Evolutionary conservation across 2,329 filamentous ascomycete species (phyloP).

Genomic region (Plectosphaerella plurivora): DNA sequence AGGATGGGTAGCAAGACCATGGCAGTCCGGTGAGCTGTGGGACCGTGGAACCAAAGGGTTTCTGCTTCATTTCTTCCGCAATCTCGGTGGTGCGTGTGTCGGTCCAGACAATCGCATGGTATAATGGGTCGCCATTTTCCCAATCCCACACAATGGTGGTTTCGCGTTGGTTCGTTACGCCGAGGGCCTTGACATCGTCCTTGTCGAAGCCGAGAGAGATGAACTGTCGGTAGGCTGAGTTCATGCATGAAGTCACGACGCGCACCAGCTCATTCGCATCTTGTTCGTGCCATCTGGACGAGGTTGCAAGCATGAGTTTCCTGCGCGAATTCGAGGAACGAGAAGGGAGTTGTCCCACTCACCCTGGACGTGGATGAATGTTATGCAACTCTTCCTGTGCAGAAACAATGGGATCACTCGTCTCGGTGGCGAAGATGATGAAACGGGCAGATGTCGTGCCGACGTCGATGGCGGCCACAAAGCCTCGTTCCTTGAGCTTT

Average conservation of each 20-base stretch:
- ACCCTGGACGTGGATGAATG: constrained; percentile 81
- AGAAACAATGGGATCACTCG: constrained; percentile 71
- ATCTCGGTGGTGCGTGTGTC: constrained; percentile 74
- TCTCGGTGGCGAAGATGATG: constrained; percentile 74
- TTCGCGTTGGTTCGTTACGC: constrained; percentile 88
- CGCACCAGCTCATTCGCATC: constrained; percentile 72
- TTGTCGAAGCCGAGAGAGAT: constrained; percentile 62
- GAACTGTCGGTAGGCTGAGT: constrained; percentile 69
- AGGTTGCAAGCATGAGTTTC: background rate
- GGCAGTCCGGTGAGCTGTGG: constrained; percentile 70
- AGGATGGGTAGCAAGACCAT: constrained; percentile 83
- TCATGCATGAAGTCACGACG: constrained; percentile 76
- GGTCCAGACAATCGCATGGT: constrained; percentile 87
- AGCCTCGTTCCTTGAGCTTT: constrained; percentile 44
- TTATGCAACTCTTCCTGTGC: constrained; percentile 88
- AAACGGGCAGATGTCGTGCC: constrained; percentile 88
- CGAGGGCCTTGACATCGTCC: constrained; percentile 69
- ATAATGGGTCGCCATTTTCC: constrained; percentile 71
- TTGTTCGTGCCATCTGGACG: constrained; percentile 79
- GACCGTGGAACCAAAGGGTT: background rate
- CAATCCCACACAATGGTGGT: constrained; percentile 83
- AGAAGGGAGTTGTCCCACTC: constrained; percentile 28
- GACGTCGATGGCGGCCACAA: constrained; percentile 85
- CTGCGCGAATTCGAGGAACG: constrained; percentile 6
- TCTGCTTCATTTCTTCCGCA: constrained; percentile 59